Evolutionary conservation across 352 stramenopile species (phyloP).

Genomic region (Phytophthora pistaciae): DNA sequence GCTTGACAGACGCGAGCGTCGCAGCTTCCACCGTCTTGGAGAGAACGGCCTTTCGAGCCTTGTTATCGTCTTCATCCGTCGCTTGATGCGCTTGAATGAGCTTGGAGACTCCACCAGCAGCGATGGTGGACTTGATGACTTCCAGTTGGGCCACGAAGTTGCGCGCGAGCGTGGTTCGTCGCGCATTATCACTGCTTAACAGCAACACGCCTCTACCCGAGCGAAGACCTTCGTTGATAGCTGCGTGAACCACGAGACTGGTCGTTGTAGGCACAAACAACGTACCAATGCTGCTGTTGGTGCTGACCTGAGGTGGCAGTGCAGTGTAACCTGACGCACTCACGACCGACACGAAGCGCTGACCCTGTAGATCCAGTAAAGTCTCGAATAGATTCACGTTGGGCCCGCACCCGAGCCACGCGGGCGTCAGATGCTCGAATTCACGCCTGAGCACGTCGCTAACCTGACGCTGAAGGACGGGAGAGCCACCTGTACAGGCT

Average conservation of each 20-base stretch:
- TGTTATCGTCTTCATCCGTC: conserved; percentile 3
- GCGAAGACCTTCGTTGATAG: conserved; percentile 50
- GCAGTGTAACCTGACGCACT: neutral
- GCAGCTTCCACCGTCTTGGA: conserved; percentile 15
- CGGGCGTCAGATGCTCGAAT: conserved; percentile 36
- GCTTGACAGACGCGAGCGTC: conserved; percentile 48
- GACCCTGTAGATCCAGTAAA: conserved; percentile 37
- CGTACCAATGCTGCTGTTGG: conserved; percentile 8
- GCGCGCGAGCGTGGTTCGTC: conserved; percentile 46
- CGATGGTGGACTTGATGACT: conserved; percentile 24
- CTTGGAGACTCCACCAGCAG: conserved; percentile 10
- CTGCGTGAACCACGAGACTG: conserved; percentile 54
- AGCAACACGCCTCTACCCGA: conserved; percentile 48
- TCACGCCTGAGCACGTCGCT: conserved; percentile 40
- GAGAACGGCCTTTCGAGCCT: conserved; percentile 2
- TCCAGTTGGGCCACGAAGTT: conserved; percentile 48
- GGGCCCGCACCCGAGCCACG: conserved; percentile 27
- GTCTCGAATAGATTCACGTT: conserved; percentile 56
- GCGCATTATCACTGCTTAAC: conserved; percentile 34
- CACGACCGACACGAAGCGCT: conserved; percentile 39
- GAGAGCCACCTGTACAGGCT: conserved; percentile 25
- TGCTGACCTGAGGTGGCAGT: conserved; percentile 1
- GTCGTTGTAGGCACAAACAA: conserved; percentile 55
- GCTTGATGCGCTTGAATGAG: neutral
- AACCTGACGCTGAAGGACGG: conserved; percentile 34